Conservation (phyloP, 2,329 filamentous ascomycete genomes). For the Diaporthe citri region DNA sequence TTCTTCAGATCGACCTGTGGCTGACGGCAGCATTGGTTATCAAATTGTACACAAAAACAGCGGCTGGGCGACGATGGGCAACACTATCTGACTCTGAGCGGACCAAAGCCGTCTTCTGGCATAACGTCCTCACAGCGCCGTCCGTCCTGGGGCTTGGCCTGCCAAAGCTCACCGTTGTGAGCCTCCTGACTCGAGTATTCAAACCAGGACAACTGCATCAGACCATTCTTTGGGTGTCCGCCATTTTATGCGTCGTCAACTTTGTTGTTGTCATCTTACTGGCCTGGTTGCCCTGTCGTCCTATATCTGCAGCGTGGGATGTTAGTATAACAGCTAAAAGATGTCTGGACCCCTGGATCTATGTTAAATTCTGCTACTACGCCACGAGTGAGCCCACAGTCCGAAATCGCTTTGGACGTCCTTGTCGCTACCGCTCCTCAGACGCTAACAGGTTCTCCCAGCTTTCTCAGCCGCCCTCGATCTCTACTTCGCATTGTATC, state of each 20-base stretch:
- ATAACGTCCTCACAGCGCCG: background rate
- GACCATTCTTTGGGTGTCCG: background rate
- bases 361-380: slow-evolving; percentile 17
- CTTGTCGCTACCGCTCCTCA: too few species aligned
- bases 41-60: background rate
- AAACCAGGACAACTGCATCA: background rate
- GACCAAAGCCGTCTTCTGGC: background rate
- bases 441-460: background rate
- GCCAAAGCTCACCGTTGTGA: slow-evolving; percentile 17
- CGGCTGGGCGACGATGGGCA: background rate
- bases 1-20: slow-evolving; percentile 7
- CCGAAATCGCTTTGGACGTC: background rate
- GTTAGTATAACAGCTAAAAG: background rate
- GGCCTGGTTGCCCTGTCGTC: background rate
- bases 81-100: background rate
- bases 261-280: slow-evolving; percentile 4
- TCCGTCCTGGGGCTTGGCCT: background rate
- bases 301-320: background rate
- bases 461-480: slow-evolving; percentile 5
- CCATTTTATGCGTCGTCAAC: slow-evolving; percentile 4
- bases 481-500: slow-evolving; percentile 5
- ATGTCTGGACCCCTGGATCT: background rate
- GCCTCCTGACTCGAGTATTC: slow-evolving; percentile 10
- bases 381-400: background rate
- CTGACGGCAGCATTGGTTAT: slow-evolving; percentile 13